Evolutionary conservation across 2,329 filamentous ascomycete species (phyloP).

Genomic region (Diaporthe eres): DNA sequence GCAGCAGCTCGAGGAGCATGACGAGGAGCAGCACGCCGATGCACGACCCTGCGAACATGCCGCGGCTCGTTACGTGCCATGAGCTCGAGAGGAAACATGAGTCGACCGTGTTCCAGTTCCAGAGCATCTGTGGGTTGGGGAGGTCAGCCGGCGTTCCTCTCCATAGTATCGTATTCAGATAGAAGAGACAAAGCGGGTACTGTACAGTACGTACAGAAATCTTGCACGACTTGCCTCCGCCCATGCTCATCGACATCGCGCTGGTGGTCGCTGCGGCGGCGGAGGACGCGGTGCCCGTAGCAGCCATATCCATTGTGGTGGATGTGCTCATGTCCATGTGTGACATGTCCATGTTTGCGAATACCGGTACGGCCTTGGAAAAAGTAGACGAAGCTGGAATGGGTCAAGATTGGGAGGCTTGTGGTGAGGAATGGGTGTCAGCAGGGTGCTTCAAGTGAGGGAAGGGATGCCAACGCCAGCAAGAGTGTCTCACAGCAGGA

Average conservation of each 20-base stretch:
- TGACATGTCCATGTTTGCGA: slow-evolving; percentile 7
- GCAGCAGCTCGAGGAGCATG: slow-evolving; percentile 69
- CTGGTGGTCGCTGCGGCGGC: slow-evolving; percentile 21
- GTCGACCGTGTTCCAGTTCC: slow-evolving; percentile 71
- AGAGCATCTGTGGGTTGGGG: slow-evolving; percentile 55
- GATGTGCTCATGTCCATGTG: slow-evolving; percentile 5
- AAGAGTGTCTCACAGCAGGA: background rate
- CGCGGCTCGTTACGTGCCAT: slow-evolving; percentile 70
- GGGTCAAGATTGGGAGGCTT: background rate
- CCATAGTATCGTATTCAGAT: too few relatives aligned
- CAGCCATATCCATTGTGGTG: slow-evolving; percentile 21
- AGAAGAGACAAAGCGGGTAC: background rate
- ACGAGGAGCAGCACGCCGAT: slow-evolving; percentile 72
- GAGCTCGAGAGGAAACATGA: slow-evolving; percentile 67
- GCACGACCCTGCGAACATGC: slow-evolving; percentile 73
- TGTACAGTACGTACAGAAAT: background rate
- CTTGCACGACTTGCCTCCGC: slow-evolving; percentile 23
- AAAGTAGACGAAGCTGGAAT: background rate
- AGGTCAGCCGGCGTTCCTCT: background rate
- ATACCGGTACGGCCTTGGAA: too few relatives aligned
- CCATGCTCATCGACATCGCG: slow-evolving; percentile 31
- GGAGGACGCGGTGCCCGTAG: background rate
- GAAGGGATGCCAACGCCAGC: background rate
- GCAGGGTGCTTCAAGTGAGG: background rate
- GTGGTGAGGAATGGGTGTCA: too few relatives aligned